Evolutionary conservation across 352 stramenopile genomes (phyloP), one percentile per base, ranked within the genome.

Genomic region (Pythium volutum): DNA sequence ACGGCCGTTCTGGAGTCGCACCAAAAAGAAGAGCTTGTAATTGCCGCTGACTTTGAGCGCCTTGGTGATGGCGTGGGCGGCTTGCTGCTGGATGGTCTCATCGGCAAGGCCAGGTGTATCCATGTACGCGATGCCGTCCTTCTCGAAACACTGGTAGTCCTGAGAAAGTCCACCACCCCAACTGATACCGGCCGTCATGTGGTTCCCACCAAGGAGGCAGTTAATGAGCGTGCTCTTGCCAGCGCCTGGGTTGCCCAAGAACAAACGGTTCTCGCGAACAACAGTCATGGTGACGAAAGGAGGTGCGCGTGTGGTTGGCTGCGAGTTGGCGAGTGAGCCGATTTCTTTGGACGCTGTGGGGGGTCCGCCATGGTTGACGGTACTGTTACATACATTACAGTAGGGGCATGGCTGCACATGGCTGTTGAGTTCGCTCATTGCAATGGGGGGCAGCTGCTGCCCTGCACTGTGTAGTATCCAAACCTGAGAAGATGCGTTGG

Each of bases 11-110:
- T 63, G 31, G 15, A 72, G 55, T 7, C 61, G 60, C 31, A 69
- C 56, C 55, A 73, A 62, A 55, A 73, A 73, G 55, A 73, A 66
- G 15, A 73, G 51, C 15, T 73, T 69, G 66, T 66, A 73, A 8
- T 2, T 63, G 15, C 66, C 66, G 11, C 49, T 42, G 23, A 68
- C 33, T 9, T 46, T 57, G 4, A 72, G 55, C 0, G 65, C 55
- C 46, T 54, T 15, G 0, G 60, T 73, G 60, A 69, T 66, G 16
- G 55, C 66, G 16, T 39, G 9, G 20, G 48, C 59, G 8, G 61
- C 53, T 18, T 46, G 9, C 43, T 59, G 12, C 7, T 33, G 41
- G 39, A 68, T 62, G 3, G 31, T 58, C 12, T 31, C 23, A 27
- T 62, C 55, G 1, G 66, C 61, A 12, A 73, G 62, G 3, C 61